phyloP scores from a whole-genome alignment of 2,329 filamentous ascomycete species.

The Colletotrichum endophyticum region DNA sequence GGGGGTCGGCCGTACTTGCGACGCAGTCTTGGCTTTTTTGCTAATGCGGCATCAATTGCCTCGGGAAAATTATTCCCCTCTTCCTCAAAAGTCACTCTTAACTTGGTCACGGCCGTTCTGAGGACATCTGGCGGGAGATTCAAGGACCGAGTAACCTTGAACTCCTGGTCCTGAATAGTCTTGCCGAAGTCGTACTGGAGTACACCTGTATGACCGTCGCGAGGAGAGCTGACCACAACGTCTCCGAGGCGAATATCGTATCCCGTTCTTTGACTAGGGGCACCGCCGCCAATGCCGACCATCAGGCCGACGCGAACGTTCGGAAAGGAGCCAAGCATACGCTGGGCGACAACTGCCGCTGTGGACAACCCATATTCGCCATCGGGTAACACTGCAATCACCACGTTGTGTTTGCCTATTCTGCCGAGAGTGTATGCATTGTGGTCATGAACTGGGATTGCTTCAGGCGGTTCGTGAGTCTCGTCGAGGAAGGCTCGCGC shows the following conservation, averaged over 20 bases:
- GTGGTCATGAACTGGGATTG: conserved; percentile 18
- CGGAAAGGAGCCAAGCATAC: conserved; percentile 16
- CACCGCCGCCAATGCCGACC: conserved; percentile 35
- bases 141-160: not conserved
- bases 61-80: not conserved
- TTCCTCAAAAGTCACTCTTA: not conserved
- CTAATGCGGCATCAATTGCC: not conserved
- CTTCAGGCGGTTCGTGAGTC: not conserved
- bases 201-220: not conserved
- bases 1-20: not conserved
- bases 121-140: conserved; percentile 1
- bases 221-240: not conserved
- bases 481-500: not conserved
- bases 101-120: not conserved
- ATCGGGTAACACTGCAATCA: conserved; percentile 26
- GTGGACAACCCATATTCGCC: conserved; percentile 22
- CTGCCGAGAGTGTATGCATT: conserved; percentile 29
- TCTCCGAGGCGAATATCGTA: conserved; percentile 35
- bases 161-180: conserved; percentile 4
- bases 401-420: conserved; percentile 27
- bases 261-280: conserved; percentile 27
- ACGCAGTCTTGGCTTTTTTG: not conserved
- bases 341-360: conserved; percentile 18
- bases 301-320: conserved; percentile 11
- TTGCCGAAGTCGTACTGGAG: conserved; percentile 22